These are phyloP conservation scores for Ceratobasidium sp. DNA, from an alignment of 1,284 basidiomycete genomes.

Conservation along the genomic window DNA sequence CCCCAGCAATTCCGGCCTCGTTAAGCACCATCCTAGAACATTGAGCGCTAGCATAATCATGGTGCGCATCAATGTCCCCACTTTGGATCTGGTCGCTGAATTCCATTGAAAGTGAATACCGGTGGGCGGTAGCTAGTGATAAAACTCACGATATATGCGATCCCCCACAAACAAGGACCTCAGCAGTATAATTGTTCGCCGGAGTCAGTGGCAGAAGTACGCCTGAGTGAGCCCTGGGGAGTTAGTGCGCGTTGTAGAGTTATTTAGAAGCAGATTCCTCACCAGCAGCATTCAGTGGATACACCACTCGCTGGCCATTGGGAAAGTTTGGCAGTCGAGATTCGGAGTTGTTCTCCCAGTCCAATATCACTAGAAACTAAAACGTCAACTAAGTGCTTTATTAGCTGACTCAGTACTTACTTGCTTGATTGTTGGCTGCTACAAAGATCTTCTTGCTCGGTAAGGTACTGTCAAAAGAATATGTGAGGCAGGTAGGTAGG, in stretches of 20 bases:
- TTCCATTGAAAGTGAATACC: neutral
- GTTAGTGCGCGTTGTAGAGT: neutral
- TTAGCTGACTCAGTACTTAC: slow-evolving; percentile 45
- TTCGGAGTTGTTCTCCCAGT: slow-evolving; percentile 75
- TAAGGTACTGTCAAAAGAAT: slow-evolving; percentile 55
- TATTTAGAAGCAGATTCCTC: neutral
- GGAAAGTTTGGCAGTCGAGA: slow-evolving; percentile 73
- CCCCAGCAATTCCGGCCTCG: slow-evolving; percentile 9
- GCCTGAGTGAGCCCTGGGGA: neutral
- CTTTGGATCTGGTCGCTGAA: neutral
- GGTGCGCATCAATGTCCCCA: slow-evolving; percentile 10
- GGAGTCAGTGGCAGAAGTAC: slow-evolving; percentile 17
- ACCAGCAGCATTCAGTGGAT: slow-evolving; percentile 64
- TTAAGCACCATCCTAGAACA: slow-evolving; percentile 19
- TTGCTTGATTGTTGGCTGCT: slow-evolving; percentile 82
- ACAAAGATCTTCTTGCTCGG: slow-evolving; percentile 79
- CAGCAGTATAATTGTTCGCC: slow-evolving; percentile 19
- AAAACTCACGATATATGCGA: slow-evolving; percentile 18
- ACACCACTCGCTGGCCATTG: slow-evolving; percentile 83
- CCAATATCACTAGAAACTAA: slow-evolving; percentile 69
- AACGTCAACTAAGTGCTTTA: slow-evolving; percentile 50
- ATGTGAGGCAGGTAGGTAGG: neutral
- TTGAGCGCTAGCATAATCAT: slow-evolving; percentile 28
- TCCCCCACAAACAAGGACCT: slow-evolving; percentile 15
- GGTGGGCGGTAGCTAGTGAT: neutral